phyloP scores from a whole-genome alignment of 345 rosid genomes.

The Xanthoceras sorbifolium region DNA sequence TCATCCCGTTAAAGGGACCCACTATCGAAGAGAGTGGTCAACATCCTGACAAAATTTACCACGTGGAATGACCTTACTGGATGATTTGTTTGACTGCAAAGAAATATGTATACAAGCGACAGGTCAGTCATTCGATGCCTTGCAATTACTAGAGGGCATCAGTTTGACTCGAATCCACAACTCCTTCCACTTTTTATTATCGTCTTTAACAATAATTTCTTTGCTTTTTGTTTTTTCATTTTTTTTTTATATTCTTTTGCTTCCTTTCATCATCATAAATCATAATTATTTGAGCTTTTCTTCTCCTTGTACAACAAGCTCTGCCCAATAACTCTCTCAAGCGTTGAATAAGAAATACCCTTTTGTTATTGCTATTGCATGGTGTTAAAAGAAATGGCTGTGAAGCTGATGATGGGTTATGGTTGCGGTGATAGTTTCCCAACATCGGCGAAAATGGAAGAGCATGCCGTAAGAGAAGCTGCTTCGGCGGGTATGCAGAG shows the following conservation, averaged over 20 bases:
- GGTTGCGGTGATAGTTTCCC: conserved; percentile 41
- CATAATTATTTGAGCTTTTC: neutral
- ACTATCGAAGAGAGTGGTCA: conserved; percentile 33
- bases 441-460: conserved; percentile 40
- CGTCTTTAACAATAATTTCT: conserved; percentile 16
- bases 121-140: conserved; percentile 32
- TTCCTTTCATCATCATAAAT: neutral
- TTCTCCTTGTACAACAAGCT: conserved; percentile 6
- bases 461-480: conserved; percentile 65
- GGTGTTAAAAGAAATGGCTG: conserved; percentile 50
- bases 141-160: conserved; percentile 23
- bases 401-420: conserved; percentile 60
- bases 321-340: neutral
- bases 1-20: conserved; percentile 29
- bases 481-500: conserved; percentile 78
- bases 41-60: conserved; percentile 23
- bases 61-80: conserved; percentile 36
- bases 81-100: conserved; percentile 28
- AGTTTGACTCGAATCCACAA: conserved; percentile 41
- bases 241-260: neutral
- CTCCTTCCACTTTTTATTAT: conserved; percentile 15
- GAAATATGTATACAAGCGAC: conserved; percentile 22
- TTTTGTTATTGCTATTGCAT: conserved; percentile 4
- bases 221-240: neutral
- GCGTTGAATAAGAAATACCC: neutral